Conservation (phyloP, 2,329 filamentous ascomycete genomes). For the Neopestalotiopsis sp. region DNA sequence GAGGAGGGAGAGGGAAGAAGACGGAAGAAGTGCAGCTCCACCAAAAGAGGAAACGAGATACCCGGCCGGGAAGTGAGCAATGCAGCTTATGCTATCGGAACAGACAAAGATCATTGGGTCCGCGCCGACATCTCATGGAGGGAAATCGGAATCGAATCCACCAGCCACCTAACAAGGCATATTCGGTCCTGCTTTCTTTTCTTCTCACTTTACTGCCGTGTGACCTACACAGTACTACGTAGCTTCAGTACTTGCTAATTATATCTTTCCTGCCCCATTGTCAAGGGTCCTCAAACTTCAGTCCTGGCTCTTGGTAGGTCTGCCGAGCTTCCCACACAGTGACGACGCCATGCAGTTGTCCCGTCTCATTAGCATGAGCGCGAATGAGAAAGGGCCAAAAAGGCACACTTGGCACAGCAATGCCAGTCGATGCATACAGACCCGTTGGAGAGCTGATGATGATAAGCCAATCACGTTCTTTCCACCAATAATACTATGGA, state of each 20-base stretch:
- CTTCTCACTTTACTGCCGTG: no score
- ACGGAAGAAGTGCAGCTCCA: background rate
- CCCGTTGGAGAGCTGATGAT: background rate
- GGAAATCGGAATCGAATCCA: background rate
- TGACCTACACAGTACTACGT: no score
- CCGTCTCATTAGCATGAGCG: background rate
- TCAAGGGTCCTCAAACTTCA: no score
- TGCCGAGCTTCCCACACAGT: background rate
- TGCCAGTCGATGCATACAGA: background rate
- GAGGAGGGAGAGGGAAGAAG: background rate
- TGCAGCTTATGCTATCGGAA: background rate
- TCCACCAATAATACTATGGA: background rate
- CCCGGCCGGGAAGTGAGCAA: background rate
- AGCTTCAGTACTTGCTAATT: background rate
- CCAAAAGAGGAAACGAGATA: background rate
- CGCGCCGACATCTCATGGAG: background rate
- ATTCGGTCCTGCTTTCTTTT: background rate
- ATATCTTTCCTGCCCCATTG: background rate
- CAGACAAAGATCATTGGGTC: background rate
- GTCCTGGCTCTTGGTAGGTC: no score
- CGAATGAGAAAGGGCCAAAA: background rate
- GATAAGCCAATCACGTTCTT: background rate
- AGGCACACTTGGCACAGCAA: background rate
- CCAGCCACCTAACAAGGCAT: background rate
- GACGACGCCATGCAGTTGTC: background rate